Evolutionary conservation across 192 early-diverging fungal genomes (phyloP), one percentile per base, ranked within the genome.

Genomic region (Coemansia sp.): DNA sequence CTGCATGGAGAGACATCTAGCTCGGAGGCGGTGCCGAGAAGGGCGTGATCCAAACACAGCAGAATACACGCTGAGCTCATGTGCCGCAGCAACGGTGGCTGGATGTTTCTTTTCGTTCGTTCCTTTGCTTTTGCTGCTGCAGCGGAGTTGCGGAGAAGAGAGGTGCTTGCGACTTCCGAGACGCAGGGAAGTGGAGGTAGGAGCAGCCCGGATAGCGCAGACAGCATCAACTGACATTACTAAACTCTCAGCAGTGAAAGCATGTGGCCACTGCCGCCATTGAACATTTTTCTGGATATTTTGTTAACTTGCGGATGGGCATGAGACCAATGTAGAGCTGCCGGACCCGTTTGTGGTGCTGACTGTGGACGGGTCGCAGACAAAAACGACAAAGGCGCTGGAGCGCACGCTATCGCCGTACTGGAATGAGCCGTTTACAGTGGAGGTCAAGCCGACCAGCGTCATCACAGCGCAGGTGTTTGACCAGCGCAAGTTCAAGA

Each of bases 311-410:
- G 7, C 25, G 54, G 46, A 56, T 56, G 14, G 25, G 20, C 16
- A 37, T 40, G 32, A 9, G 7, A 59, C 39, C 37, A 38, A 59
- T 70, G 43, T 79, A 82, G 80, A 90, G 10, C 79, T 93, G 56
- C 97, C 97, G 12, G 95, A 99, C 78, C 96, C 97, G 20, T 97
- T 99, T 85, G 97, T 93, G 10, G 92, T 98, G 14, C 85, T 98
- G 12, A 97, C 94, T 0, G 93, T 98, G 22, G 93, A 98, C 80
- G 94, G 94, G 11, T 94, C 94, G 67, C 97, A 98, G 81, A 97
- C 94, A 10, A 91, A 95, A 57, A 94, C 93, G 19, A 97, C 95
- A 13, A 86, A 88, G 42, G 89, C 90, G 25, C 87, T 91, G 65
- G 95, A 93, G 76, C 90, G 88, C 65, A 96, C 94, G 9, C 79